These are phyloP conservation scores for Dactylis glomerata DNA, from an alignment of 176 grass and related monocot genomes.

Conservation along the genomic window DNA sequence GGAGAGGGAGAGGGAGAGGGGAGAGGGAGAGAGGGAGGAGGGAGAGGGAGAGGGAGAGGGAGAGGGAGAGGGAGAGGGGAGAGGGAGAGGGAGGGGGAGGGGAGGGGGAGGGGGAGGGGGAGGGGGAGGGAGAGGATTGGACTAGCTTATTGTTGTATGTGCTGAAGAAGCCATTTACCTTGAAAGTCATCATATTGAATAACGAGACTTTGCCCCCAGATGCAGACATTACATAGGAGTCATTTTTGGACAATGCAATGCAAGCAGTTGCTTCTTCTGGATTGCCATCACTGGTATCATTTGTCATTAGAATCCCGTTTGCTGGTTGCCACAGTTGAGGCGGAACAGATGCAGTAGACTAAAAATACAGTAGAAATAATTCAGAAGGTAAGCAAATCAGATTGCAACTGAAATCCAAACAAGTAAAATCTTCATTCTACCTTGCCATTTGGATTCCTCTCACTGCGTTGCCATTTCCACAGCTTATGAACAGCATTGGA, in stretches of 20 bases:
- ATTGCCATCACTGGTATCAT: conserved; percentile 82
- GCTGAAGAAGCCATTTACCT: conserved; percentile 44
- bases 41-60: no score
- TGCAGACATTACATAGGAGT: conserved; percentile 98
- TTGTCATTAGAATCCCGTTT: conserved; percentile 94
- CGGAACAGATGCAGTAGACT: conserved; percentile 81
- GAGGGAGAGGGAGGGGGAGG: no score
- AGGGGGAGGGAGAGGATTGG: not conserved
- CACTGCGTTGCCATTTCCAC: conserved; percentile 94
- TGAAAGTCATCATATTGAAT: conserved; percentile 99
- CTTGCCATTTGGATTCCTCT: conserved; percentile 93
- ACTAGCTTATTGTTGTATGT: not conserved
- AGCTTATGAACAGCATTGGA: conserved; percentile 98
- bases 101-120: not conserved
- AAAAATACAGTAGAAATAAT: conserved; percentile 16
- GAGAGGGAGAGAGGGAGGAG: no score
- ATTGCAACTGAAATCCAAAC: conserved; percentile 10
- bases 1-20: no score
- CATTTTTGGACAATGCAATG: conserved; percentile 98
- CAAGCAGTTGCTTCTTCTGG: conserved; percentile 97
- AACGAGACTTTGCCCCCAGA: conserved; percentile 97
- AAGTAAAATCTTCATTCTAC: conserved; percentile 35
- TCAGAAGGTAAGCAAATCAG: conserved; percentile 29
- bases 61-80: no score
- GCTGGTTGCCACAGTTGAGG: conserved; percentile 97